A percentile compares a stretch with the other conserved stretches of the same genome.
Evolutionary conservation across 345 rosid species (phyloP).

Genomic region (Pseudoturritis turrita): DNA sequence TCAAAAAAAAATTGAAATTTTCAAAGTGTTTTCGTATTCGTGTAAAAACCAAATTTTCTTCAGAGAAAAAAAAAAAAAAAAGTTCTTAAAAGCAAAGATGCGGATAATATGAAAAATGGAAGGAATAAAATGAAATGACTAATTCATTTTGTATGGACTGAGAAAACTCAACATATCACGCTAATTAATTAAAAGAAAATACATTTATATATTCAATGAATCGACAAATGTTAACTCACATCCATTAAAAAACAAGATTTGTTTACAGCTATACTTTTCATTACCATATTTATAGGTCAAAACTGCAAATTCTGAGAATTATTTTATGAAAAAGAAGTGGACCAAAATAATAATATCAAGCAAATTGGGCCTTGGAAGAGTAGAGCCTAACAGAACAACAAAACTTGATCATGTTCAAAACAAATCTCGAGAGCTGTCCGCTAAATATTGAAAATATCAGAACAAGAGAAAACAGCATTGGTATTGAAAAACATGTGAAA

Average conservation of each 20-base stretch:
- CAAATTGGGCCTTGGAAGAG: neutral
- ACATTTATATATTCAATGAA: no score
- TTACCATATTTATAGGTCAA: no score
- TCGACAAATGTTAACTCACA: no score
- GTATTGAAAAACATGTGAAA: conserved; percentile 2
- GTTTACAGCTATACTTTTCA: no score
- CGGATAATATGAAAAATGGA: no score
- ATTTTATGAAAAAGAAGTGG: neutral
- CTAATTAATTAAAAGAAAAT: no score
- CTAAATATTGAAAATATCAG: conserved; percentile 21
- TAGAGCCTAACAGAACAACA: conserved; percentile 3
- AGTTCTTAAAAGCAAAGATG: neutral
- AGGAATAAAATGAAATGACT: no score
- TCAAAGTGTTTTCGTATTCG: neutral
- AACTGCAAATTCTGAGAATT: no score
- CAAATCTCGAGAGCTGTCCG: conserved; percentile 20
- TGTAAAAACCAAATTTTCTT: neutral
- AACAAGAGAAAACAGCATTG: conserved; percentile 23
- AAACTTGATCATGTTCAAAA: conserved; percentile 23
- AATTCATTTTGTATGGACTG: no score
- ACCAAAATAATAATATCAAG: neutral
- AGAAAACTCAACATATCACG: no score
- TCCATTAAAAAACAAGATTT: no score
- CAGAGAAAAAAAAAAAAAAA: no score
- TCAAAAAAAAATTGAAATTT: neutral